Evolutionary conservation across 768 basidiomycete species (phyloP).

Genomic region (Favolaschia claudopus): DNA sequence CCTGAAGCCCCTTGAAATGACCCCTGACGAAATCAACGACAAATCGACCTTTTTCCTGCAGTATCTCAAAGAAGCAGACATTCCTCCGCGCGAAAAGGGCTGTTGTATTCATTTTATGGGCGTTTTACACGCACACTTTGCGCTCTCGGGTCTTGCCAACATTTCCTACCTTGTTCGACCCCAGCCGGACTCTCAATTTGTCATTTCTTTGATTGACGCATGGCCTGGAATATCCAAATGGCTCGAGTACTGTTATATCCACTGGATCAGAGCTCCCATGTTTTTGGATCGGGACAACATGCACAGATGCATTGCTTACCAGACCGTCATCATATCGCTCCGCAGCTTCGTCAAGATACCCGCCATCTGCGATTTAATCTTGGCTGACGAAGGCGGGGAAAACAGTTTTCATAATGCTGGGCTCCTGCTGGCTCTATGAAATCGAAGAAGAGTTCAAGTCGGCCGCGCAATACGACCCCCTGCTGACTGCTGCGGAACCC

Average conservation of each 20-base stretch:
- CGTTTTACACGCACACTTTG: constrained; percentile 21
- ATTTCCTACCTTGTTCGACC: constrained; percentile 21
- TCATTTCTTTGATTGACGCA: constrained; percentile 10
- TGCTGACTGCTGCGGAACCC: constrained; percentile 22
- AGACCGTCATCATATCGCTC: constrained; percentile 15
- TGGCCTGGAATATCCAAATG: constrained; percentile 25
- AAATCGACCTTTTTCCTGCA: constrained; percentile 8
- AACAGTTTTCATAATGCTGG: constrained; percentile 16
- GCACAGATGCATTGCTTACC: constrained; percentile 14
- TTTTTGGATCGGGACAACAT: neutral
- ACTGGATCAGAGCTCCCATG: constrained; percentile 24
- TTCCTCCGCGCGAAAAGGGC: constrained; percentile 19
- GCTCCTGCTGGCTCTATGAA: constrained; percentile 28
- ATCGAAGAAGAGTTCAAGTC: constrained; percentile 21
- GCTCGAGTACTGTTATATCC: constrained; percentile 21
- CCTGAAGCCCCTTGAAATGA: constrained; percentile 12
- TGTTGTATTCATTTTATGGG: constrained; percentile 19
- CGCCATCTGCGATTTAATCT: constrained; percentile 13
- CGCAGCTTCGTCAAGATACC: constrained; percentile 27
- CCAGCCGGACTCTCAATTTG: constrained; percentile 15
- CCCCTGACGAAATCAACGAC: constrained; percentile 15
- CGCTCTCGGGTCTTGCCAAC: constrained; percentile 9
- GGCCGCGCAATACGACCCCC: neutral
- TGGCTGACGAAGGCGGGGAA: constrained; percentile 8
- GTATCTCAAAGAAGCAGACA: constrained; percentile 20